Conservation (phyloP, 2,329 filamentous ascomycete genomes). For the Sporothrix pallida region DNA sequence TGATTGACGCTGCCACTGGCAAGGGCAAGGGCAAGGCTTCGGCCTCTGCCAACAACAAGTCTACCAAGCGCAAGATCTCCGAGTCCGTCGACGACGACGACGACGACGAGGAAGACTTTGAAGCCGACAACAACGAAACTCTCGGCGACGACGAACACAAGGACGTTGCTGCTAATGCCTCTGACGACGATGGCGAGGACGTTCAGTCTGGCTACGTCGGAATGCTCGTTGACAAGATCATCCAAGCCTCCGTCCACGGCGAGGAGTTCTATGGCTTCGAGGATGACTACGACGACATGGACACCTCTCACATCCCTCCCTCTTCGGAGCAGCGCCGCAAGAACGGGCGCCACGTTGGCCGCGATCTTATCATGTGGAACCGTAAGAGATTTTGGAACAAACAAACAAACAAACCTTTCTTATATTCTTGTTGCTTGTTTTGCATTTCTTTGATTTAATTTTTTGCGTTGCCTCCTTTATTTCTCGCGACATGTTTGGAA, state of each 20-base stretch:
- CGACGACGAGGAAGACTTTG: slow-evolving; percentile 1
- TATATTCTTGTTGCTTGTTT: neutral
- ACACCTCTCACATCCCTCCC: slow-evolving; percentile 36
- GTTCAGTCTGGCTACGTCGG: neutral
- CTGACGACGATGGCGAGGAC: neutral
- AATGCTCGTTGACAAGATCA: slow-evolving; percentile 14
- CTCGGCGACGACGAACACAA: neutral
- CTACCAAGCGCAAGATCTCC: slow-evolving; percentile 2
- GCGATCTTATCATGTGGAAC: slow-evolving; percentile 52
- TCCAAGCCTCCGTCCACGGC: neutral
- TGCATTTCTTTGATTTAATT: neutral
- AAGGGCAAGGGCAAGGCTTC: neutral
- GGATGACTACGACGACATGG: slow-evolving; percentile 7
- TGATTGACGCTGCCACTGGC: neutral
- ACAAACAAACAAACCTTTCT: slow-evolving; percentile 11
- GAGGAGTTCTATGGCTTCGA: slow-evolving; percentile 15
- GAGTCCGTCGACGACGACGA: neutral
- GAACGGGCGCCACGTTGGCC: slow-evolving; percentile 46
- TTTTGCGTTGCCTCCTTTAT: neutral
- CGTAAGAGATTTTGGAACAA: slow-evolving; percentile 45
- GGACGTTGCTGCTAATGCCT: neutral
- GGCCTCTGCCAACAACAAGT: neutral
- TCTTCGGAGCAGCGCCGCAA: slow-evolving; percentile 33
- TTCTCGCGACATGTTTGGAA: too few species aligned
- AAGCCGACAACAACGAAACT: slow-evolving; percentile 3